A percentile compares a stretch with the other conserved stretches of the same genome.
phyloP scores from a whole-genome alignment of 208 protist genomes.

The Leishmania turanica region DNA sequence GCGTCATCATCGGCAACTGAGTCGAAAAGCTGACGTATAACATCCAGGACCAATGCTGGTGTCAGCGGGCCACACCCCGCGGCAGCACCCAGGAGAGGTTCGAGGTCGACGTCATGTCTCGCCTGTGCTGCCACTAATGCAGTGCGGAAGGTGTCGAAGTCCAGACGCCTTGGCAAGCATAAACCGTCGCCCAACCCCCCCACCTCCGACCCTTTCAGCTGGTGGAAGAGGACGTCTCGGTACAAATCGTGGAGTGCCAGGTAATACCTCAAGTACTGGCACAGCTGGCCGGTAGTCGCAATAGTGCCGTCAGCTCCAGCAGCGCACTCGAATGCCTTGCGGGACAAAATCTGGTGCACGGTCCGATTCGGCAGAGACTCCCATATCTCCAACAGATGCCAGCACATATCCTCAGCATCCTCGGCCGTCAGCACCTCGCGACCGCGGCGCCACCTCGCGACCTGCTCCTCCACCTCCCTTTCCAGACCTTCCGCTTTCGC shows the following conservation, averaged over 20 bases:
- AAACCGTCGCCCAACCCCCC: slow-evolving; percentile 6
- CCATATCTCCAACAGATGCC: slow-evolving; percentile 29
- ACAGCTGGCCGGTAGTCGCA: slow-evolving; percentile 15
- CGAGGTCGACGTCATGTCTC: background rate
- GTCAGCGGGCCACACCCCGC: background rate
- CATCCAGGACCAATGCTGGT: background rate
- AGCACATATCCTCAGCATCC: slow-evolving; percentile 28
- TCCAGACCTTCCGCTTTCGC: slow-evolving; percentile 28
- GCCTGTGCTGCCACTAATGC: slow-evolving; percentile 7
- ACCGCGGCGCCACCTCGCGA: slow-evolving; percentile 27
- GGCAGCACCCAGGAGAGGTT: background rate
- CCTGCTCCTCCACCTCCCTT: slow-evolving; percentile 29
- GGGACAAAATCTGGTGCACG: slow-evolving; percentile 38
- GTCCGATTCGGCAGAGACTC: slow-evolving; percentile 33
- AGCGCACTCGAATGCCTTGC: slow-evolving; percentile 32
- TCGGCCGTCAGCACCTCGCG: slow-evolving; percentile 17
- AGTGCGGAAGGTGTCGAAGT: slow-evolving; percentile 12
- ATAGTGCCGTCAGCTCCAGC: slow-evolving; percentile 19
- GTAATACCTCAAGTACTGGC: slow-evolving; percentile 35
- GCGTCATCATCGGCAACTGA: background rate
- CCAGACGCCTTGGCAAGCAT: slow-evolving; percentile 11
- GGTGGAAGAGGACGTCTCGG: slow-evolving; percentile 29
- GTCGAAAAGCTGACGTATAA: slow-evolving; percentile 6
- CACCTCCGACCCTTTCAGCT: slow-evolving; percentile 5
- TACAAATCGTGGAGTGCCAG: slow-evolving; percentile 39